Conservation (phyloP, 1,284 basidiomycete genomes). For the Leccinum variabile region DNA sequence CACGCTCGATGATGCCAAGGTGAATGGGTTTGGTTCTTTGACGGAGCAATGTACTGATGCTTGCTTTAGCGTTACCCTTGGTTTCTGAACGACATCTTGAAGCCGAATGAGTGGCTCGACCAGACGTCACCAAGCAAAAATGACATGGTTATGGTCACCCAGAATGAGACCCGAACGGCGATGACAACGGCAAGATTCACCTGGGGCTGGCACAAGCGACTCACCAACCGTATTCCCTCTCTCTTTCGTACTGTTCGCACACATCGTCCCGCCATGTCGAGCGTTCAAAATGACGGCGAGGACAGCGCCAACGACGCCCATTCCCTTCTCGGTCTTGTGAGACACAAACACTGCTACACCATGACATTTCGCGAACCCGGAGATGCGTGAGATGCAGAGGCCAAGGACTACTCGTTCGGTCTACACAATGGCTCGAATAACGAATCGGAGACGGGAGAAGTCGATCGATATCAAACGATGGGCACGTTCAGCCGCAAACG, state of each 20-base stretch:
- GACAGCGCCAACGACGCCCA: slow-evolving; percentile 34
- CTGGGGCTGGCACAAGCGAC: slow-evolving; percentile 50
- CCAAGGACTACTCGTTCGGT: slow-evolving; percentile 21
- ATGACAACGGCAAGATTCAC: slow-evolving; percentile 61
- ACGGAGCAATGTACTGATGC: slow-evolving; percentile 13
- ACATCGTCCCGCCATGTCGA: slow-evolving; percentile 39
- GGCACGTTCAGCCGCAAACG: slow-evolving; percentile 31
- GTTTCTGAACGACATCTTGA: slow-evolving; percentile 73
- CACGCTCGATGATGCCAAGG: slow-evolving; percentile 84
- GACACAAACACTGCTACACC: slow-evolving; percentile 22
- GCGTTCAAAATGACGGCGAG: slow-evolving; percentile 25
- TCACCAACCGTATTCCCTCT: slow-evolving; percentile 46
- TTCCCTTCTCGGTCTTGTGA: slow-evolving; percentile 26
- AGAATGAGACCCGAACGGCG: slow-evolving; percentile 80
- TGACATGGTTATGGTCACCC: slow-evolving; percentile 67
- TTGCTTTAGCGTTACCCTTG: slow-evolving; percentile 62
- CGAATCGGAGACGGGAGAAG: slow-evolving; percentile 31
- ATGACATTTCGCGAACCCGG: slow-evolving; percentile 9
- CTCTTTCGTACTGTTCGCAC: slow-evolving; percentile 46
- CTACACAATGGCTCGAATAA: slow-evolving; percentile 23
- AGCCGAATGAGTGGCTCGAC: slow-evolving; percentile 77
- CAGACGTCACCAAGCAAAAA: slow-evolving; percentile 67
- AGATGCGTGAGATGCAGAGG: slow-evolving; percentile 23
- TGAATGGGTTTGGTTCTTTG: slow-evolving; percentile 39
- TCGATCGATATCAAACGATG: slow-evolving; percentile 35